Evolutionary conservation across 805 yeast species (phyloP), one percentile per base, ranked within the genome.

Genomic region (Blastobotrys peoriensis): DNA sequence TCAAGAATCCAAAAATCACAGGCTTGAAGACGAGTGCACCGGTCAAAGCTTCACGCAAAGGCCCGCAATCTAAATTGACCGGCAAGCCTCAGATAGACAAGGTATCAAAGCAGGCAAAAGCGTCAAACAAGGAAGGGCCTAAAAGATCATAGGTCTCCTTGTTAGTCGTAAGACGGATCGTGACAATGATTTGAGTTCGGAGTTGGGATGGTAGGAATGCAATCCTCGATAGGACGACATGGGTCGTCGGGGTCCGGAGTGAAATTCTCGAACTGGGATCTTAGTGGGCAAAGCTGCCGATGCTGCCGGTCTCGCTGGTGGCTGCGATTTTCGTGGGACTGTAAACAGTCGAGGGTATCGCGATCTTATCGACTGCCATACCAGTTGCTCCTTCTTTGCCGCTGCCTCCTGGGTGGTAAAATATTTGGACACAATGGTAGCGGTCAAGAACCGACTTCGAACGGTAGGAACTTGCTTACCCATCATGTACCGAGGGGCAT

Each of bases 11-110:
- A 3, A 18, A 15, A 9, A 22, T 39, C n/a, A 20, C 15, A 30
- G 33, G 19, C 8, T 5, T 39, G 17, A 39, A 39, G 33, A 39
- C 42, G 17, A 20, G 28, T 18, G 42, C 42, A 5, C 42, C 42
- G 13, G 13, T 13, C 30, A 25, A 25, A 25, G 13, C 10, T 25
- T 13, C 30, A 25, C 8, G 30, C 13, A 13, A 25, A 25, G 10
- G 13, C 30, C 13, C 8, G 30, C 30, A 13, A 25, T 25, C 13
- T 13, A 25, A 25, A 25, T 8, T n/a, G n/a, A n/a, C n/a, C n/a
- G n/a, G n/a, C n/a, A n/a, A n/a, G n/a, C n/a, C n/a, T n/a, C n/a
- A n/a, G n/a, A n/a, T n/a, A n/a, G n/a, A n/a, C n/a, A n/a, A n/a
- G n/a, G n/a, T n/a, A n/a, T n/a, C n/a, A n/a, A n/a, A n/a, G n/a